Evolutionary conservation across 495 filamentous ascomycete genomes (phyloP).

Genomic region (Tetracladium marchalianum): DNA sequence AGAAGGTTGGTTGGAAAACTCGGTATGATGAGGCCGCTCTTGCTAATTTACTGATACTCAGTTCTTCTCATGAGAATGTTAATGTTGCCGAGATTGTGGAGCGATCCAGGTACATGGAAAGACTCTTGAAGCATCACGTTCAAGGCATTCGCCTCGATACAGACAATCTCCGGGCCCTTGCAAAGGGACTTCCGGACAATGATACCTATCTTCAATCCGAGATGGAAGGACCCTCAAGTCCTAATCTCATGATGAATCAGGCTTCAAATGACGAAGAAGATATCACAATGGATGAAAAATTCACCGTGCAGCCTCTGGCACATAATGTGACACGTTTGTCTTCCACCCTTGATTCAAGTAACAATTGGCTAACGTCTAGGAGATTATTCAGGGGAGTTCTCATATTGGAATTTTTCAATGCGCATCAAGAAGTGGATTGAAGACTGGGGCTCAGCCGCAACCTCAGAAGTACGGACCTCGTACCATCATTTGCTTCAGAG

Average conservation of each 20-base stretch:
- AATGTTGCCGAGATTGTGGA: not conserved
- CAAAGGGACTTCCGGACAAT: not conserved
- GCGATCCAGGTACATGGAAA: not conserved
- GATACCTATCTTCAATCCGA: too few relatives aligned
- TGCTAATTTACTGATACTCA: too few relatives aligned
- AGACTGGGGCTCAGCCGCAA: too few relatives aligned
- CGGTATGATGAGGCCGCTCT: too few relatives aligned
- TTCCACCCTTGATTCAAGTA: not conserved
- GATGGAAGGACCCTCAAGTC: too few relatives aligned
- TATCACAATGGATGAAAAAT: not conserved
- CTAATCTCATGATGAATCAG: too few relatives aligned
- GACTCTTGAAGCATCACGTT: not conserved
- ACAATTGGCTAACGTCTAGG: not conserved
- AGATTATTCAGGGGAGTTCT: not conserved
- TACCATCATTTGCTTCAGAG: too few relatives aligned
- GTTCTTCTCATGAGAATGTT: too few relatives aligned
- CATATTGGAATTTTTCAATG: constrained; percentile 16
- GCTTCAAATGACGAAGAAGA: not conserved
- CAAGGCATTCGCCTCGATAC: not conserved
- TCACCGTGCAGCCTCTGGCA: constrained; percentile 1
- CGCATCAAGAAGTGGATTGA: too few relatives aligned
- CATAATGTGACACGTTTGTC: not conserved
- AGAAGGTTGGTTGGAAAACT: too few relatives aligned
- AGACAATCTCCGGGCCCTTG: not conserved
- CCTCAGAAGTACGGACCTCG: too few relatives aligned